A percentile compares a stretch with the other conserved stretches of the same genome.
Evolutionary conservation across 2,329 filamentous ascomycete genomes (phyloP).

Genomic region (Fusarium circinatum): DNA sequence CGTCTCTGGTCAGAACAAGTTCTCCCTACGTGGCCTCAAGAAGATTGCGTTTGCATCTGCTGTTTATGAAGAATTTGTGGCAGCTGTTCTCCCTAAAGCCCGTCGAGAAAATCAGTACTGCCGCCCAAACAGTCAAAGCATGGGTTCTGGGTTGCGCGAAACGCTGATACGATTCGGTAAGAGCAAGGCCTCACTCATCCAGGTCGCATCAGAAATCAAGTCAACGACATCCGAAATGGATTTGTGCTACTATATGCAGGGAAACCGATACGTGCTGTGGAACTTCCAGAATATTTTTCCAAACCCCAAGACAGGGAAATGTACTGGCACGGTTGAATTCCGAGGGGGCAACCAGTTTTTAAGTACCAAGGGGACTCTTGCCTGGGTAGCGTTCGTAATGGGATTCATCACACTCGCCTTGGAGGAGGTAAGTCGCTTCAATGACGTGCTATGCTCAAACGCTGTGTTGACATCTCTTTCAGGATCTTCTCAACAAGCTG

Average conservation of each 20-base stretch:
- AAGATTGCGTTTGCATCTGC: conserved; percentile 51
- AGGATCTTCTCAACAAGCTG: conserved; percentile 49
- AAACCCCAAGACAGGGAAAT: conserved; percentile 50
- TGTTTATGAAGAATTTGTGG: conserved; percentile 50
- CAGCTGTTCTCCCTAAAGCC: conserved; percentile 45
- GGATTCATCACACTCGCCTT: conserved; percentile 52
- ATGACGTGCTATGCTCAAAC: background rate
- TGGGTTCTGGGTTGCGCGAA: conserved; percentile 45
- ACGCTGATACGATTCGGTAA: conserved; percentile 45
- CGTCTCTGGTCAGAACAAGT: conserved; percentile 47
- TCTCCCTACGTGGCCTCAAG: conserved; percentile 50
- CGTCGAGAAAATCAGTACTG: conserved; percentile 53
- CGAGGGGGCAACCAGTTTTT: conserved; percentile 54
- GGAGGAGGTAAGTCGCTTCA: conserved; percentile 45
- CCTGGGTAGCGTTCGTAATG: conserved; percentile 53
- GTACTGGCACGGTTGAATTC: conserved; percentile 53
- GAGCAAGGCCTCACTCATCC: conserved; percentile 38
- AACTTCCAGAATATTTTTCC: conserved; percentile 54
- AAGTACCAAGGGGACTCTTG: conserved; percentile 50
- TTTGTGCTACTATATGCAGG: conserved; percentile 53
- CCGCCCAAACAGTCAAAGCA: conserved; percentile 47
- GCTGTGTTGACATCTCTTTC: conserved; percentile 8
- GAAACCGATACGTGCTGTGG: conserved; percentile 53
- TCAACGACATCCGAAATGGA: conserved; percentile 43
- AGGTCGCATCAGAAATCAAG: conserved; percentile 47